These are phyloP conservation scores for Apiotrichum porosum DNA, from an alignment of 1,284 basidiomycete genomes.

Conservation along the genomic window DNA sequence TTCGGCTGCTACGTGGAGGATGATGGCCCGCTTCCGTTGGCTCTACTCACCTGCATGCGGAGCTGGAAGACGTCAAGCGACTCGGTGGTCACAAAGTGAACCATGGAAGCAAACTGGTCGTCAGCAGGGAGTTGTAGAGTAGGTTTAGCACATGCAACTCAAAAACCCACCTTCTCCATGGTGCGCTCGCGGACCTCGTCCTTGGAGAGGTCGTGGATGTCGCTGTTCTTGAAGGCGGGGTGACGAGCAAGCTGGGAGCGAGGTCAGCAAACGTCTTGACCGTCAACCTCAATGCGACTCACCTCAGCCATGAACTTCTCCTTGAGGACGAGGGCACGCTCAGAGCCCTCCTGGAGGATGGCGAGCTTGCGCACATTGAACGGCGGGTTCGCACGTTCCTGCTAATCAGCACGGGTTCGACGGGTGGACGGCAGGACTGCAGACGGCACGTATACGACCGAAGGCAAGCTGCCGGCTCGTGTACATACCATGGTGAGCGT, in stretches of 20 bases:
- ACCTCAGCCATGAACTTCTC: conserved; percentile 54
- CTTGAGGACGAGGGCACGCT: conserved; percentile 44
- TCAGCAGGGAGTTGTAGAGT: conserved; percentile 2
- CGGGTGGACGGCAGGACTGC: not conserved
- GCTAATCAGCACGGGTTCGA: not conserved
- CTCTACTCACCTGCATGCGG: conserved; percentile 52
- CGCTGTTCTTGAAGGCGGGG: conserved; percentile 54
- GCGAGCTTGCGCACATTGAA: conserved; percentile 52
- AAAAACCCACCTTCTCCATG: conserved; percentile 46
- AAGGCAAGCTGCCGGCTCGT: not conserved
- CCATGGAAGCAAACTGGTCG: conserved; percentile 45
- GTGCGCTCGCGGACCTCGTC: conserved; percentile 53
- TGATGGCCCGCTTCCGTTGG: too few relatives aligned
- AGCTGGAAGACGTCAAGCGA: conserved; percentile 52
- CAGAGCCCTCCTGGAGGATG: conserved; percentile 46
- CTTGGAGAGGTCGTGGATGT: conserved; percentile 56
- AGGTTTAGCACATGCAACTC: too few relatives aligned
- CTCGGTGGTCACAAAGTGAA: conserved; percentile 52
- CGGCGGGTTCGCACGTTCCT: conserved; percentile 53
- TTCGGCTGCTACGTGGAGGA: not conserved
- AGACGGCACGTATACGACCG: not conserved
- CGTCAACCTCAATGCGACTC: too few relatives aligned
- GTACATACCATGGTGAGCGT: conserved; percentile 43
- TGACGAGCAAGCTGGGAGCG: conserved; percentile 51
- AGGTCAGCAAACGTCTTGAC: too few relatives aligned